These are phyloP conservation scores for Fusarium torulosum DNA, from an alignment of 2,329 filamentous ascomycete species.

Conservation along the genomic window DNA sequence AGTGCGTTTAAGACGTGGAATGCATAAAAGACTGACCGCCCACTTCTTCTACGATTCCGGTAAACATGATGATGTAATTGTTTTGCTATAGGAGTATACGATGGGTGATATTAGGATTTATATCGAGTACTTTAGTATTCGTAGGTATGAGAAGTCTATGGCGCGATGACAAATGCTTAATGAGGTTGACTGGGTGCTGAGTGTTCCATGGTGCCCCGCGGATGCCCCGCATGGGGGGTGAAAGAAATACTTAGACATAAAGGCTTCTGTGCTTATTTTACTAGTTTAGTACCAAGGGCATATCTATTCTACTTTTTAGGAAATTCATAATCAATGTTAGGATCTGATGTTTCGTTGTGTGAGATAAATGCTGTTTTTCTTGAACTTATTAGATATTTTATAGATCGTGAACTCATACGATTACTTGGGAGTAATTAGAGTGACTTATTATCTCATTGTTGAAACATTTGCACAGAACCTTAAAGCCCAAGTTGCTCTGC, in stretches of 20 bases:
- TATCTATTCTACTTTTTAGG: too few relatives aligned
- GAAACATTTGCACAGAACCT: too few relatives aligned
- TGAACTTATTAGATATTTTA: not conserved
- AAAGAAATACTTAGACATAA: constrained; percentile 21
- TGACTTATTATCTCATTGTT: too few relatives aligned
- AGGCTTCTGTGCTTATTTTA: not conserved
- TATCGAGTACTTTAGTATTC: not conserved
- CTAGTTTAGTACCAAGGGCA: not conserved
- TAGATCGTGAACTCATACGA: too few relatives aligned
- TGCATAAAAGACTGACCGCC: constrained; percentile 74
- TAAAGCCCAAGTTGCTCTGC: too few relatives aligned
- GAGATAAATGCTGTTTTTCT: not conserved
- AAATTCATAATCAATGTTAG: too few relatives aligned
- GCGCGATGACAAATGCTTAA: constrained; percentile 46
- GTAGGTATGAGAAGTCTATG: not conserved
- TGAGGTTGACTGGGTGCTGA: constrained; percentile 21
- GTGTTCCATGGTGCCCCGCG: constrained; percentile 24
- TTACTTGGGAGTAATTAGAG: too few relatives aligned
- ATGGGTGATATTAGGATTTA: not conserved
- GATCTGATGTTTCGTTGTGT: too few relatives aligned
- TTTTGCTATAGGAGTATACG: not conserved
- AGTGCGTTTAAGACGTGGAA: constrained; percentile 25
- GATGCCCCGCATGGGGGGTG: constrained; percentile 44
- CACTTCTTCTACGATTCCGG: constrained; percentile 91
- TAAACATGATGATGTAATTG: constrained; percentile 81